A percentile compares a stretch with the other conserved stretches of the same genome.
These are phyloP conservation scores for Balansia obtecta DNA, from an alignment of 2,329 filamentous ascomycete species.

Conservation along the genomic window DNA sequence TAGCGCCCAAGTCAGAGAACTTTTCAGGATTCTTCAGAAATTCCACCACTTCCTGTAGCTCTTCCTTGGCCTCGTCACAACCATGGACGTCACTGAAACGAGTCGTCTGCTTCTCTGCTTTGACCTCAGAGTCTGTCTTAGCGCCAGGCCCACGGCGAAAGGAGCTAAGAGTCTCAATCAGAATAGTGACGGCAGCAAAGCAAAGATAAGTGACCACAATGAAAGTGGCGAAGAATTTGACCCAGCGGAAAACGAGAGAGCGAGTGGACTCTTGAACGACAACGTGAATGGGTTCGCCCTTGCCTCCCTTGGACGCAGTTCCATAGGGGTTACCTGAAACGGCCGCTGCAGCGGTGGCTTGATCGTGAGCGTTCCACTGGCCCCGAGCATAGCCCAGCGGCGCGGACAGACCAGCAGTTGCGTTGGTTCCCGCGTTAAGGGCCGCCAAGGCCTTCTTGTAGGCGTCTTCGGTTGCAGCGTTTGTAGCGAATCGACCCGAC, in stretches of 20 bases:
- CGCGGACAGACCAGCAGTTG: slow-evolving; percentile 12
- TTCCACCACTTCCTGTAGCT: slow-evolving; percentile 91
- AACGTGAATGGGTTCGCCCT: slow-evolving; percentile 82
- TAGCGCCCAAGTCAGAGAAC: slow-evolving; percentile 88
- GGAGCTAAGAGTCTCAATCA: slow-evolving; percentile 69
- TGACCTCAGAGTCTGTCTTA: slow-evolving; percentile 68
- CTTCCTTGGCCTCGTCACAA: slow-evolving; percentile 96
- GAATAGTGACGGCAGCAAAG: slow-evolving; percentile 65
- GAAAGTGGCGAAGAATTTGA: slow-evolving; percentile 76
- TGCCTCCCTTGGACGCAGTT: slow-evolving; percentile 44
- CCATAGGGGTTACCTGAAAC: slow-evolving; percentile 10
- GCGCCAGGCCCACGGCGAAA: slow-evolving; percentile 63
- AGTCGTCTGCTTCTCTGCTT: slow-evolving; percentile 83
- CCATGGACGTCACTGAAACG: slow-evolving; percentile 91
- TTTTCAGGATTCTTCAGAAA: slow-evolving; percentile 88
- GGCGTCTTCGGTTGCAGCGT: slow-evolving; percentile 61
- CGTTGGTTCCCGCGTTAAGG: slow-evolving; percentile 18
- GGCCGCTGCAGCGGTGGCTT: slow-evolving; percentile 17
- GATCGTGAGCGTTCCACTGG: slow-evolving; percentile 19
- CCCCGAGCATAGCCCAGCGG: slow-evolving; percentile 13
- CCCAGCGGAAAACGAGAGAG: slow-evolving; percentile 74
- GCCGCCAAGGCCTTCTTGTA: slow-evolving; percentile 60
- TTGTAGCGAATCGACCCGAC: slow-evolving; percentile 73
- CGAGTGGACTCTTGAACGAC: slow-evolving; percentile 85
- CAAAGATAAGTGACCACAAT: slow-evolving; percentile 67